Conservation (phyloP, 169 alveolate genomes). For the Cryptosporidium viatorum region DNA sequence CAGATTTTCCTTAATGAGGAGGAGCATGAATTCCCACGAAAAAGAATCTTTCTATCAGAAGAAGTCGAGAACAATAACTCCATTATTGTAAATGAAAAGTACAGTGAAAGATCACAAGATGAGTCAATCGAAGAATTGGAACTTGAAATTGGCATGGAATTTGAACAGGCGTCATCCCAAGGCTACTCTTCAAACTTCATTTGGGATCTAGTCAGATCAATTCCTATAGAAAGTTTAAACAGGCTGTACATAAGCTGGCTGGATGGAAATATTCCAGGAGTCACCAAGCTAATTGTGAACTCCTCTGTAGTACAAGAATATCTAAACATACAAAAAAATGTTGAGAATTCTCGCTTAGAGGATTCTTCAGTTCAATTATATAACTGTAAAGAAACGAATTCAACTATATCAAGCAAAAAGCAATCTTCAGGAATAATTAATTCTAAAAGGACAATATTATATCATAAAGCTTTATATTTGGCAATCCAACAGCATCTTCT, state of each 20-base stretch:
- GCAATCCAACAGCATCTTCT: constrained; percentile 58
- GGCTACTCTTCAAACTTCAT: constrained; percentile 14
- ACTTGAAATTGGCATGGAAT: constrained; percentile 27
- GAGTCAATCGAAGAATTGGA: constrained; percentile 35
- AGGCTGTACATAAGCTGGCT: constrained; percentile 44
- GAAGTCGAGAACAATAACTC: neutral
- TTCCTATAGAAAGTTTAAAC: constrained; percentile 48
- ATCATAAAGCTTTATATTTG: constrained; percentile 47
- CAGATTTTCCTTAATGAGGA: neutral
- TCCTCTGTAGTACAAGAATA: constrained; percentile 41
- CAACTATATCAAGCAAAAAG: neutral
- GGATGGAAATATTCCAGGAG: constrained; percentile 70
- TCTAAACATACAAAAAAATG: constrained; percentile 20
- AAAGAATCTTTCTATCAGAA: neutral
- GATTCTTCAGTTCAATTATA: neutral
- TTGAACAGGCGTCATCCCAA: constrained; percentile 23
- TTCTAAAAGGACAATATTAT: constrained; percentile 16
- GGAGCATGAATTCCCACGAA: neutral
- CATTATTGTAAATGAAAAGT: neutral
- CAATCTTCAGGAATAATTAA: neutral
- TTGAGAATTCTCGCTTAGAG: neutral
- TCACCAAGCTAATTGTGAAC: constrained; percentile 20
- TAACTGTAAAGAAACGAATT: neutral
- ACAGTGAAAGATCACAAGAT: neutral
- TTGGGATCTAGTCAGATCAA: constrained; percentile 37